Evolutionary conservation across 1,284 basidiomycete species (phyloP).

Genomic region (Omphalotus olearius): DNA sequence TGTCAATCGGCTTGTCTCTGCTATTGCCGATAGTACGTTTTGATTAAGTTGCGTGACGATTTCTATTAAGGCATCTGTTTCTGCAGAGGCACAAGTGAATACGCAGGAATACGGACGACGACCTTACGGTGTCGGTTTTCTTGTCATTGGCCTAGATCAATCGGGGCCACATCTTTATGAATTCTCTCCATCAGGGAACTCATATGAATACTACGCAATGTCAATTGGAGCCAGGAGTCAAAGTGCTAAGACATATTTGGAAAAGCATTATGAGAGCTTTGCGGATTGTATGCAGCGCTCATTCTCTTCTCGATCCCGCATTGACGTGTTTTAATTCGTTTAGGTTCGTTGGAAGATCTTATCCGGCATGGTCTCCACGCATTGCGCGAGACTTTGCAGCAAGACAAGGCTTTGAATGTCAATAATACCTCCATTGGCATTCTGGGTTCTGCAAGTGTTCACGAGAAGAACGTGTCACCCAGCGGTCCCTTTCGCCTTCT

Average conservation of each 20-base stretch:
- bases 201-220: constrained; percentile 98
- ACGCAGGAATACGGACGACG: constrained; percentile 98
- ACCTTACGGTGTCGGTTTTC: constrained; percentile 98
- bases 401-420: constrained; percentile 91
- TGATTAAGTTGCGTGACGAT: neutral
- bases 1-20: constrained; percentile 87
- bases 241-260: constrained; percentile 97
- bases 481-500: constrained; percentile 72
- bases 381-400: constrained; percentile 91
- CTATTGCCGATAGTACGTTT: constrained; percentile 89
- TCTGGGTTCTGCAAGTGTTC: constrained; percentile 63
- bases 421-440: constrained; percentile 94
- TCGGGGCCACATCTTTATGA: constrained; percentile 97
- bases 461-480: constrained; percentile 49
- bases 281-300: constrained; percentile 61
- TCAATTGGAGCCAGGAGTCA: constrained; percentile 97
- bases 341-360: constrained; percentile 80
- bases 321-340: neutral
- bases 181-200: constrained; percentile 96
- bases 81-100: constrained; percentile 93
- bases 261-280: constrained; percentile 90
- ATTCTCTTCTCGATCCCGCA: constrained; percentile 11
- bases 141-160: constrained; percentile 94
- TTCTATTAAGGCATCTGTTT: constrained; percentile 10
- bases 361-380: constrained; percentile 91